Base-by-base conservation (phyloP, 1,284 basidiomycete genomes). In the Porodaedalea pini region DNA sequence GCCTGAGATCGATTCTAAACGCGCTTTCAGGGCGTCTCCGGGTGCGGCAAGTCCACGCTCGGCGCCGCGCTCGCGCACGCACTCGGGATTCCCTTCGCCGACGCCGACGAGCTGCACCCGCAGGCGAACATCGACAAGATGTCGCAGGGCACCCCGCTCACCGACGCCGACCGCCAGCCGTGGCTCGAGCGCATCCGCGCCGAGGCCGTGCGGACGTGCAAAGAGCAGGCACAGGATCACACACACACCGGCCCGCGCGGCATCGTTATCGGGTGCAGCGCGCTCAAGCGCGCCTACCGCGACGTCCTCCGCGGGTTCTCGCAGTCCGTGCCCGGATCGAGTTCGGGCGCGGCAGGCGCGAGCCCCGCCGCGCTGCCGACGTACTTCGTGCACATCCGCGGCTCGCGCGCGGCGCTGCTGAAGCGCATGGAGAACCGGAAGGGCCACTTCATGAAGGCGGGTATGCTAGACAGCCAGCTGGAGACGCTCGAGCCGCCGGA, bases 51-150 rank as follows among this genome's bases (percentile, higher is more conserved):
- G 72, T 90, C 90, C 2, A 96, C 94, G 0, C 78, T 96, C 7
- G 94, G 90, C 0, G 63, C 68, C 2, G 82, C 83, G 2, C 75
- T 96, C 25, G 81, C 89, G 11, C 65, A 73, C 36, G 74, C 76
- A 13, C 77, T 94, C 55, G 69, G 69, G 6, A 66, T 92, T 57
- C 85, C 92, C 0, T 96, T 92, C 73, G 76, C 94, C 61, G 95
- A 98, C 67, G 95, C 90, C 37, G 95, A 98, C 69, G 86, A 90
- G 60, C 78, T 98, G 36, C 95, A 98, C 68, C 90, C 94, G 0
- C 67, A 76, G 11, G 70, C 79, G 4, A 97, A 97, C 70, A 82
- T 97, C 45, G 86, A 80, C 31, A 98, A 98, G 78, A 98, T 98
- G 94, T 78, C 85, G 1, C 66, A 71, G 0, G 92, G 93, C 0